Base-by-base conservation (phyloP, 345 rosid genomes). In the Populus pruinosa region DNA sequence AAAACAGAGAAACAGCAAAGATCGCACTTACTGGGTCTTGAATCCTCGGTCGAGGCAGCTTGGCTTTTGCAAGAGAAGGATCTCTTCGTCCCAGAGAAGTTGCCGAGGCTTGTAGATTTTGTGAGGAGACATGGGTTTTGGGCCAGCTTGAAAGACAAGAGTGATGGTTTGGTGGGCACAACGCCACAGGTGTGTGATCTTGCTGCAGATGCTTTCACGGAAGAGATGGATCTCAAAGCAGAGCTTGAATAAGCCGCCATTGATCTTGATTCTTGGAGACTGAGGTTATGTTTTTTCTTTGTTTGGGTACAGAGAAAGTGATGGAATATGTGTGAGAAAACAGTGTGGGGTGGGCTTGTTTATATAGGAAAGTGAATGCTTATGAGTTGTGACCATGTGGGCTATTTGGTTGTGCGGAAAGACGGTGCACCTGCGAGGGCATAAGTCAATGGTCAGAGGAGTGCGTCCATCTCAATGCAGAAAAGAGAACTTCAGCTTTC, bases 11-110 rank as follows among this genome's bases (percentile, higher is more conserved):
- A 66, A 31, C 13, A 71, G 25, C 3, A 7, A 2, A 35, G 39
- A 38, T 10, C 21, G 21, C 38, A 38, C 70, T 84, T 67, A 89
- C 90, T 39, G 74, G 87, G 81, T 75, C 69, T 43, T 0, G 86
- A 61, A 36, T 77, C 81, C 82, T 76, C 86, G 25, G 84, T 53
- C 3, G 85, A 59, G n/a, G 21, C 23, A 41, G 88, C 83, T 72
- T 85, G 87, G 77, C 84, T 86, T 25, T 49, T 89, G 86, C 89
- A 89, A 49, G 87, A 64, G 87, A 86, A 86, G 64, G 87, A 82
- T 75, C 85, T 76, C 63, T 17, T 73, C 41, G 84, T 66, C 2
- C 36, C 75, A 10, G 77, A 55, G 49, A 79, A 56, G 69, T 9
- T 73, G 67, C 13, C 74, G 20, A 39, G 69, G 74, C 44, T 55